Conservation (phyloP, 2,329 filamentous ascomycete species). For the Epichloe sylvatica region DNA sequence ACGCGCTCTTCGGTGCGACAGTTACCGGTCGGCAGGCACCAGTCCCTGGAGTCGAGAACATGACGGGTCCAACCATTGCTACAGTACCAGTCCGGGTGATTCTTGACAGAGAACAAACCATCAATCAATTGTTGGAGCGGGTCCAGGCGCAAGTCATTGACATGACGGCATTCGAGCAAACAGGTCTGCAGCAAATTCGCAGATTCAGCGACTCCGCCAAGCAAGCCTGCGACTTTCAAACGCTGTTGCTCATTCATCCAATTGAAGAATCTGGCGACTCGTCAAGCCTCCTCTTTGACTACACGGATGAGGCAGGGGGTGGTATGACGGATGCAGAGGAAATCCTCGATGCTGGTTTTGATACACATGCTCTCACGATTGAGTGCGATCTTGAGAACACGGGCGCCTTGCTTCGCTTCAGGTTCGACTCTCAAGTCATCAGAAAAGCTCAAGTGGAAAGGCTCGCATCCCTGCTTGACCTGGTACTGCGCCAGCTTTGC, state of each 20-base stretch:
- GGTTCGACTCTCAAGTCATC: slow-evolving; percentile 2
- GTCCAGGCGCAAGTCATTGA: slow-evolving; percentile 8
- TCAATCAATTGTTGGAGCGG: slow-evolving; percentile 27
- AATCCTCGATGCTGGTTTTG: background rate
- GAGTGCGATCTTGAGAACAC: background rate
- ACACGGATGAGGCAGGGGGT: background rate
- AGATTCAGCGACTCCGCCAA: background rate
- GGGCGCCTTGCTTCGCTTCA: background rate
- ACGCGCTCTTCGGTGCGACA: slow-evolving; percentile 16
- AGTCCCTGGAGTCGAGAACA: slow-evolving; percentile 12
- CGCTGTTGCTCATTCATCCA: slow-evolving; percentile 10
- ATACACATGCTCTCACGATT: slow-evolving; percentile 2
- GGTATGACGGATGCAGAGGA: background rate
- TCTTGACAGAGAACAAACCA: slow-evolving; percentile 15
- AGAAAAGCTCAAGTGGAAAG: background rate
- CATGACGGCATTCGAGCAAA: slow-evolving; percentile 3
- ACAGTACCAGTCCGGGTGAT: slow-evolving; percentile 13
- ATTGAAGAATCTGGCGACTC: background rate
- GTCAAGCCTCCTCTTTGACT: background rate
- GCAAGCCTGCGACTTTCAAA: slow-evolving; percentile 3
- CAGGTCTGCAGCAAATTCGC: slow-evolving; percentile 1
- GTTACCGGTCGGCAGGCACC: slow-evolving; percentile 13
- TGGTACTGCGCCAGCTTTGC: background rate
- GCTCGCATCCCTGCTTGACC: background rate
- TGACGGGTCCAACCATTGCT: slow-evolving; percentile 16